Conservation (phyloP, 2,329 filamentous ascomycete species). For the Phyllachora maydis region DNA sequence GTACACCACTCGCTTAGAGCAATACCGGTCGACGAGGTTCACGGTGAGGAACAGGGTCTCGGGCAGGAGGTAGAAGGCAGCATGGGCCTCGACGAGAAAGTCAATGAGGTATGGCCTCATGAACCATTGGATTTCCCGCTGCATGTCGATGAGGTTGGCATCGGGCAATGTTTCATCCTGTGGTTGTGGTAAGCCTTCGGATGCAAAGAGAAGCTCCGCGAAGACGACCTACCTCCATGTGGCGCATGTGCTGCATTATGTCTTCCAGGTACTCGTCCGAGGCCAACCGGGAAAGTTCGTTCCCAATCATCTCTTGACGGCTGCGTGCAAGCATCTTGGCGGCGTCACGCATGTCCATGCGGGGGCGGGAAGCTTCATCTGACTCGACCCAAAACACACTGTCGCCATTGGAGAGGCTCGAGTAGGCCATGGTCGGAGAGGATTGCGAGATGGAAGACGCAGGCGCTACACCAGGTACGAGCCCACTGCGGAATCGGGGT, state of each 20-base stretch:
- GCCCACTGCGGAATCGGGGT: too few species aligned
- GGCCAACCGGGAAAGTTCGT: slow-evolving; percentile 69
- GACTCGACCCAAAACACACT: slow-evolving; percentile 34
- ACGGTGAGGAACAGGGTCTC: slow-evolving; percentile 92
- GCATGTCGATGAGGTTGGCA: slow-evolving; percentile 95
- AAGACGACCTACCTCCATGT: slow-evolving; percentile 59
- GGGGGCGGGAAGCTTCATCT: slow-evolving; percentile 32
- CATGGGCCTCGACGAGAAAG: slow-evolving; percentile 93
- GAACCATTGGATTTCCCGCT: slow-evolving; percentile 98
- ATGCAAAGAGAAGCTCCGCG: not conserved
- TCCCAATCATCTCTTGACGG: slow-evolving; percentile 71
- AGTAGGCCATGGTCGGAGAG: slow-evolving; percentile 10
- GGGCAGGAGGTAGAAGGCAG: slow-evolving; percentile 80
- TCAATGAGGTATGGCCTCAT: slow-evolving; percentile 97
- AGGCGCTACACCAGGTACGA: too few species aligned
- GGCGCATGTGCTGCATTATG: slow-evolving; percentile 80
- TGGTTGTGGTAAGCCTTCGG: slow-evolving; percentile 2
- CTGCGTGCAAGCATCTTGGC: slow-evolving; percentile 61
- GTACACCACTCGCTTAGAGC: slow-evolving; percentile 92
- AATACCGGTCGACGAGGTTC: slow-evolving; percentile 94
- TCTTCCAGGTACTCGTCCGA: slow-evolving; percentile 88
- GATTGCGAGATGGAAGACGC: too few species aligned
- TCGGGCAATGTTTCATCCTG: slow-evolving; percentile 76
- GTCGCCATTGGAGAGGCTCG: slow-evolving; percentile 16
- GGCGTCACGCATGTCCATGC: slow-evolving; percentile 53